Percentiles rank a stretch among this genome's conserved stretches.
These are phyloP conservation scores for Ganoderma lingzhi DNA, from an alignment of 1,284 basidiomycete species.

Conservation along the genomic window DNA sequence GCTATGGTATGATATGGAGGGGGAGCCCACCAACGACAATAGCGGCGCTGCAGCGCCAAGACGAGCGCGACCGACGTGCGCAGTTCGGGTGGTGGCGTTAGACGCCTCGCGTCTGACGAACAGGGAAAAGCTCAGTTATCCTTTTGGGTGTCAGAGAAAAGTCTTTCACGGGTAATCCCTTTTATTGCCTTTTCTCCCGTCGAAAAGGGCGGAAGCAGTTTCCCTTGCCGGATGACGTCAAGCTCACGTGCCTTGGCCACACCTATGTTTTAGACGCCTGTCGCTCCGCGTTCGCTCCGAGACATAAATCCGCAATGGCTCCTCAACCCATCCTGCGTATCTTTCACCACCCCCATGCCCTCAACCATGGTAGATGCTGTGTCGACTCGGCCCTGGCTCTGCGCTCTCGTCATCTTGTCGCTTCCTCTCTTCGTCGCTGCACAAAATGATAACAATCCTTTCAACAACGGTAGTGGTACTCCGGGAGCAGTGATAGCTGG, in stretches of 20 bases:
- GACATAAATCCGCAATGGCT: constrained; percentile 13
- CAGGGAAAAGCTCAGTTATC: too few species aligned
- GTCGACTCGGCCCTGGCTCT: neutral
- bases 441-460: constrained; percentile 17
- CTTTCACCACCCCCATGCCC: constrained; percentile 15
- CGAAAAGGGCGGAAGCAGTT: too few species aligned
- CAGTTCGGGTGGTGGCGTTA: neutral
- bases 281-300: neutral
- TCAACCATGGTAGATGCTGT: constrained; percentile 5
- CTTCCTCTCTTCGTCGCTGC: constrained; percentile 23
- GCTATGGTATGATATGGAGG: neutral
- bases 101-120: too few species aligned
- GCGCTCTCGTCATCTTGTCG: constrained; percentile 19
- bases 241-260: neutral
- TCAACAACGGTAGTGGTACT: constrained; percentile 17
- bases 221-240: neutral
- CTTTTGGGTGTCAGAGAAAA: too few species aligned
- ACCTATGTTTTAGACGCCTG: neutral
- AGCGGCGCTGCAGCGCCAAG: constrained; percentile 1
- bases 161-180: too few species aligned
- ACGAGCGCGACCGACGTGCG: neutral
- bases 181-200: too few species aligned
- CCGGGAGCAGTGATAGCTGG: constrained; percentile 29
- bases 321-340: constrained; percentile 4
- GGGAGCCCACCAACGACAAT: constrained; percentile 22